Percentiles rank a stretch among this genome's conserved stretches.
Conservation (phyloP, 2,329 filamentous ascomycete genomes). For the Graphilbum sp. region DNA sequence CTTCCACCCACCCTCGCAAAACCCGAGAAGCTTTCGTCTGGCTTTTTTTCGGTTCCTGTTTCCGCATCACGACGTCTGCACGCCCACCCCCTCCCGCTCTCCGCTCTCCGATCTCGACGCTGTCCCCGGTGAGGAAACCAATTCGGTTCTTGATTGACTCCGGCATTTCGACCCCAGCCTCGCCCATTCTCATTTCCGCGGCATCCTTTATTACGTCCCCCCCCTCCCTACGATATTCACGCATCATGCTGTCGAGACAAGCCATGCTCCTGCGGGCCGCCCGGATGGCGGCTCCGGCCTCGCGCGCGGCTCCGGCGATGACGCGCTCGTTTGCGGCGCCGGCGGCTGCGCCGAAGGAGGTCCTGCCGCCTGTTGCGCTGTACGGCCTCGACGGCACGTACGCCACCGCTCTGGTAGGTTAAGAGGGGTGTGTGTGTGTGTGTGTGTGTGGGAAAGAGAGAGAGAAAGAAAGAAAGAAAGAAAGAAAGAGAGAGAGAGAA, state of each 20-base stretch:
- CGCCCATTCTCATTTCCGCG: too few relatives aligned
- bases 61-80: neutral
- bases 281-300: conserved; percentile 41
- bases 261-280: conserved; percentile 33
- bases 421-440: too few relatives aligned
- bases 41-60: neutral
- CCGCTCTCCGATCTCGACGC: neutral
- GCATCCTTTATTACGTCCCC: too few relatives aligned
- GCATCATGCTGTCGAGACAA: conserved; percentile 49
- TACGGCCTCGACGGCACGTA: conserved; percentile 97
- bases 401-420: conserved; percentile 87
- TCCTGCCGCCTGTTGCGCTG: conserved; percentile 76
- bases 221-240: too few relatives aligned
- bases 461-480: too few relatives aligned
- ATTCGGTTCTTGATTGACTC: neutral
- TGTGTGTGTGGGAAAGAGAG: too few relatives aligned
- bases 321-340: conserved; percentile 67
- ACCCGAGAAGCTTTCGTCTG: conserved; percentile 10
- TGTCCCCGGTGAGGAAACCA: neutral
- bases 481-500: too few relatives aligned
- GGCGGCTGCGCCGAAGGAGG: conserved; percentile 47
- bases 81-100: neutral
- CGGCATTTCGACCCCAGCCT: too few relatives aligned
- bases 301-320: conserved; percentile 49
- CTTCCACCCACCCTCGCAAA: conserved; percentile 12